Percentiles rank a stretch among this genome's conserved stretches.
Evolutionary conservation across 345 rosid genomes (phyloP).

Genomic region (Citrus reticulata): DNA sequence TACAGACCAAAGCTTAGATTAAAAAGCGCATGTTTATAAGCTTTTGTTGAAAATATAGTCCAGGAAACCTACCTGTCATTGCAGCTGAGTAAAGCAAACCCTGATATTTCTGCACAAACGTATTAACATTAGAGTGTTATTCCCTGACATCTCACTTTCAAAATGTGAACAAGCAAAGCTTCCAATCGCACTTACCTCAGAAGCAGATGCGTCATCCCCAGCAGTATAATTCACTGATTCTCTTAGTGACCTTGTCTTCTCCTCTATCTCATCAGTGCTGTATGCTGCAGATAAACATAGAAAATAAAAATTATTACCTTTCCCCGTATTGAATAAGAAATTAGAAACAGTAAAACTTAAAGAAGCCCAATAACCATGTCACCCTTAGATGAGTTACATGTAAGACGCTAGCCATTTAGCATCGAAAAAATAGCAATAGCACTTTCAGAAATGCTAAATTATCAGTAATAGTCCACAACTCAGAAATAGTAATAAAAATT

Average conservation of each 20-base stretch:
- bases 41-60: background rate
- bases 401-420: background rate
- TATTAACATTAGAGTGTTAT: conserved; percentile 2
- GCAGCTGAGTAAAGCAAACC: conserved; percentile 58
- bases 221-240: conserved; percentile 40
- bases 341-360: background rate
- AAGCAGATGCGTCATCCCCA: conserved; percentile 37
- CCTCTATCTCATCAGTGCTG: conserved; percentile 62
- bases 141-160: background rate
- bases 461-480: background rate
- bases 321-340: background rate
- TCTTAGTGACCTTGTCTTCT: conserved; percentile 62
- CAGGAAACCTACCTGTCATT: conserved; percentile 47
- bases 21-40: background rate
- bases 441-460: background rate
- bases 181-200: conserved; percentile 44
- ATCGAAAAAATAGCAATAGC: background rate
- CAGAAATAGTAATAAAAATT: background rate
- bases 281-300: conserved; percentile 46
- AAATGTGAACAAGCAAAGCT: background rate
- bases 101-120: conserved; percentile 56
- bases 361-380: background rate
- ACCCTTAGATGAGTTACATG: background rate
- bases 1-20: background rate
- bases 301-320: background rate